Percentiles rank a stretch among this genome's conserved stretches.
Evolutionary conservation across 2,329 filamentous ascomycete genomes (phyloP).

Genomic region (Coniochaeta sp.): DNA sequence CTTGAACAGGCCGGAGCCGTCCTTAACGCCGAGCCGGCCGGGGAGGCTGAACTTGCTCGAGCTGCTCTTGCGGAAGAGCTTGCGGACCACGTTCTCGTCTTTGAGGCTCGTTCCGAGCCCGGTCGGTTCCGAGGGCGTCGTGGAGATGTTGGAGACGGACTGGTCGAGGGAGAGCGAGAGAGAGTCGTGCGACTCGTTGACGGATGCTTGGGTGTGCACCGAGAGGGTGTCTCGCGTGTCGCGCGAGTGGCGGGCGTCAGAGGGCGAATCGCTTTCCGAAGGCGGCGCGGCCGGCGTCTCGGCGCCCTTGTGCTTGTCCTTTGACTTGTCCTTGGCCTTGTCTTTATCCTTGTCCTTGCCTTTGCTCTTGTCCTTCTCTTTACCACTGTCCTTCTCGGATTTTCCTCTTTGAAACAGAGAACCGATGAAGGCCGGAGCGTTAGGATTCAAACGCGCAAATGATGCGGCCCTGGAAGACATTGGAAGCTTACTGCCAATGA

Average conservation of each 20-base stretch:
- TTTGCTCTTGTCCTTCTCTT: slow-evolving; percentile 29
- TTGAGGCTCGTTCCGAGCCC: slow-evolving; percentile 33
- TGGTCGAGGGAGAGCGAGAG: slow-evolving; percentile 40
- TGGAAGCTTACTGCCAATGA: slow-evolving; percentile 73
- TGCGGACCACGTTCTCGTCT: slow-evolving; percentile 48
- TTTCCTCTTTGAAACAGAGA: slow-evolving; percentile 46
- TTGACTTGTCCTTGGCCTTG: slow-evolving; percentile 22
- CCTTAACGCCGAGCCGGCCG: slow-evolving; percentile 45
- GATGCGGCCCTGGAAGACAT: slow-evolving; percentile 30
- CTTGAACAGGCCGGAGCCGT: slow-evolving; percentile 44
- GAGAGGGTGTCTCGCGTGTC: slow-evolving; percentile 44
- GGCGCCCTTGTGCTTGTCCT: slow-evolving; percentile 3
- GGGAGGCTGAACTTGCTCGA: slow-evolving; percentile 59
- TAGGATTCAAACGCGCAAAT: slow-evolving; percentile 67
- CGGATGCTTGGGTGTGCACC: slow-evolving; percentile 49
- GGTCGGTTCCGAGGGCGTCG: slow-evolving; percentile 46
- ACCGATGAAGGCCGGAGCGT: slow-evolving; percentile 80
- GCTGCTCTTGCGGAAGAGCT: slow-evolving; percentile 58
- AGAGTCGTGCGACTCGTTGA: slow-evolving; percentile 55
- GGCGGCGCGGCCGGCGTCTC: slow-evolving; percentile 29
- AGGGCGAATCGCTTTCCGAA: slow-evolving; percentile 41
- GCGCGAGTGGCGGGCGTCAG: slow-evolving; percentile 42
- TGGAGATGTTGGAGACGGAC: slow-evolving; percentile 50
- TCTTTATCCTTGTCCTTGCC: slow-evolving; percentile 30
- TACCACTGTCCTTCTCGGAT: slow-evolving; percentile 26